phyloP scores from a whole-genome alignment of 202 grass and related monocot genomes.

The Schoenoplectus tabernaemontani region DNA sequence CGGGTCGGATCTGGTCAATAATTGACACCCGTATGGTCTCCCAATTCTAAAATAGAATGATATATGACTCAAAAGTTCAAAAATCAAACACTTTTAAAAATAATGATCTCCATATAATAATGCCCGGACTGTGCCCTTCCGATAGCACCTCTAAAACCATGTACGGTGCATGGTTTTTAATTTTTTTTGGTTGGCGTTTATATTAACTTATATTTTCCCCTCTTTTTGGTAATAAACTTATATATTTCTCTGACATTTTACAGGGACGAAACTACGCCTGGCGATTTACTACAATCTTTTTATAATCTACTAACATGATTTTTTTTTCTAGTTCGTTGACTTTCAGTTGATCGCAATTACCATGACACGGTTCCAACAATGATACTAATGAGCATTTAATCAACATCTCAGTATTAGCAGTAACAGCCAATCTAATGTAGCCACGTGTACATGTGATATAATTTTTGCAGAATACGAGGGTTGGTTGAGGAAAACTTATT shows the following conservation, averaged over 20 bases:
- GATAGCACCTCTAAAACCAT: neutral
- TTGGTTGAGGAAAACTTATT: neutral
- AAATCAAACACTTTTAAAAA: neutral
- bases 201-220: too few species aligned
- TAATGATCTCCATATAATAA: neutral
- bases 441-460: neutral
- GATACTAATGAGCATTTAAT: neutral
- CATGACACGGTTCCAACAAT: neutral
- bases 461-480: neutral
- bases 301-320: neutral
- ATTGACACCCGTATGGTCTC: too few species aligned
- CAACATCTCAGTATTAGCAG: neutral
- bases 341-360: neutral
- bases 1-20: too few species aligned
- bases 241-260: neutral
- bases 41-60: neutral
- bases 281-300: neutral
- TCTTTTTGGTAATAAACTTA: neutral
- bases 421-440: neutral
- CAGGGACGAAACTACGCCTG: neutral
- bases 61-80: neutral
- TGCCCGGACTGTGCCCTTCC: neutral
- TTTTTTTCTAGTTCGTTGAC: neutral
- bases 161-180: neutral
- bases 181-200: neutral